These are phyloP conservation scores for Boletus patriciae DNA, from an alignment of 768 basidiomycete species.

Conservation along the genomic window DNA sequence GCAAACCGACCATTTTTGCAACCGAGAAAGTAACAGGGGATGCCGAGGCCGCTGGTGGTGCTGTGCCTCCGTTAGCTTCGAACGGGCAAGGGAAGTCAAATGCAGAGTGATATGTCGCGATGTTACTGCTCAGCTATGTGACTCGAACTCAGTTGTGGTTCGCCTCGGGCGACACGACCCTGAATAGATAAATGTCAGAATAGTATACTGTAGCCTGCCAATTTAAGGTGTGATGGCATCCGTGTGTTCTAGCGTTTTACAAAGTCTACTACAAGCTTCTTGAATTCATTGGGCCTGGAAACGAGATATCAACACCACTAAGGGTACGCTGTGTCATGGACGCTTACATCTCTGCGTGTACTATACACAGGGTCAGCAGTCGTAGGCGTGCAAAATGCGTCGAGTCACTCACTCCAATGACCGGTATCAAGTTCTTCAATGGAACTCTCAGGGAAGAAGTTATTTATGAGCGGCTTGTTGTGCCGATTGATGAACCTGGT, in stretches of 20 bases:
- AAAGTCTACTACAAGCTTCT: constrained; percentile 36
- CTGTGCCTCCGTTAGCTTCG: not conserved
- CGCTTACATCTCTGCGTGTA: constrained; percentile 74
- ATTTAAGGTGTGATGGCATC: not conserved
- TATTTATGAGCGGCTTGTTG: constrained; percentile 58
- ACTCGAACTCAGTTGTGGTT: not conserved
- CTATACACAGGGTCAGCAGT: constrained; percentile 36
- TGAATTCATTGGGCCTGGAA: constrained; percentile 57
- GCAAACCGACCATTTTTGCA: constrained; percentile 15
- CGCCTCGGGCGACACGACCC: too few relatives aligned
- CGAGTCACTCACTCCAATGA: constrained; percentile 84
- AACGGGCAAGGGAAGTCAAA: not conserved
- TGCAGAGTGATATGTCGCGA: not conserved
- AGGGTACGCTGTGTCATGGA: not conserved
- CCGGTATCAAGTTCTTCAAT: constrained; percentile 69
- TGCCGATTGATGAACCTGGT: constrained; percentile 70
- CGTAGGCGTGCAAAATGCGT: not conserved
- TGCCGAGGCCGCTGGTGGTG: constrained; percentile 1
- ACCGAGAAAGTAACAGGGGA: not conserved
- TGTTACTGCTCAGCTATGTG: not conserved
- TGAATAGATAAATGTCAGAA: not conserved
- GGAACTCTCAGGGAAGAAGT: constrained; percentile 72
- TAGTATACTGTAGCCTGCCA: not conserved
- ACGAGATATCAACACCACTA: not conserved
- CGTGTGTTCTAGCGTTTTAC: constrained; percentile 17